Base-by-base conservation (phyloP, 2,329 filamentous ascomycete genomes). In the Colletotrichum sp. region DNA sequence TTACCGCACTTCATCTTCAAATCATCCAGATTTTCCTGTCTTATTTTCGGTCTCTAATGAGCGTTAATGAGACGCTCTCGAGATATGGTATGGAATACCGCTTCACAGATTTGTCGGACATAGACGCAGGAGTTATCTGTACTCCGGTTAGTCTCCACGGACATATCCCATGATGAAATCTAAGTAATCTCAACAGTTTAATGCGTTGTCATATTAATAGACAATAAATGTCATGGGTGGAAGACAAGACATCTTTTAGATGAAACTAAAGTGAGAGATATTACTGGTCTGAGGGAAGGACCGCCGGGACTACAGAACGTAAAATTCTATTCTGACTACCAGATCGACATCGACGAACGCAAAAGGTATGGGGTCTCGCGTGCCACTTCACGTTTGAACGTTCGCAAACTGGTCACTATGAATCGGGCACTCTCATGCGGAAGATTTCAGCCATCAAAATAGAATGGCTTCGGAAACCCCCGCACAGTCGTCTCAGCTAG, bases 31-130 rank as follows among this genome's bases (percentile, higher is more conserved):
- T 19, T 39, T 39, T 19, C 2, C 36, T 39, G 36, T 8, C 5
- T 39, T 39, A 39, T 39, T 39, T 39, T 15, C 36, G 19, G 36
- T 2, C 19, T 22, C 19, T 7, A n/a, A 12, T 5, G 19, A 49
- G 11, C 9, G 19, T n/a, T 6, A 19, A 11, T 5, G 39, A 49
- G 39, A 49, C 1, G 6, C 19, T 2, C 8, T 11, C 16, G 2
- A 5, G 19, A 49, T 49, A 3, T 1, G 11, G 6, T n/a, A 1
- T 22, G 9, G 19, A n/a, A 0, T 22, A 9, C 3, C 9, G 39
- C 3, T 2, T n/a, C 11, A 49, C 9, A 49, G 39, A 49, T 22
- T 0, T 9, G 0, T 4, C 9, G 3, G 3, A 12, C 3, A 49
- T 2, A 1, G 19, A n/a, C 39, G 9, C 39, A 12, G 19, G 19